These are phyloP conservation scores for Wickerhamiella australiensis DNA, from an alignment of 805 yeast species.

Conservation along the genomic window DNA sequence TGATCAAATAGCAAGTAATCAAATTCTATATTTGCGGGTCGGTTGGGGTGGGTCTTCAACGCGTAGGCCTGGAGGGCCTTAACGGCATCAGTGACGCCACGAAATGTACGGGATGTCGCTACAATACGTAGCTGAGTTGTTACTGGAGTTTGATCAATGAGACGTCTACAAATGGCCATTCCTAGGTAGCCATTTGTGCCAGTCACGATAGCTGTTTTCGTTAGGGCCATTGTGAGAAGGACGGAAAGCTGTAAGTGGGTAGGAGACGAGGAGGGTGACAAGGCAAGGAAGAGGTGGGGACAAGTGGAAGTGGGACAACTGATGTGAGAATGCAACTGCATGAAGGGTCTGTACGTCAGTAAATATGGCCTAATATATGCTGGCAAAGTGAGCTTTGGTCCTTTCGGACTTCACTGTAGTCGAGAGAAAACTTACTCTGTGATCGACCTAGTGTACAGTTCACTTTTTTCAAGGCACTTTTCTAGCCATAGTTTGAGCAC, in stretches of 20 bases:
- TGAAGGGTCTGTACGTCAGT: too few relatives aligned
- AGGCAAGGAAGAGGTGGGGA: background rate
- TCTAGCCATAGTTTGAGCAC: too few relatives aligned
- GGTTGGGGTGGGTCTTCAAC: constrained; percentile 24
- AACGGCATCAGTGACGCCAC: constrained; percentile 70
- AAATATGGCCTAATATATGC: too few relatives aligned
- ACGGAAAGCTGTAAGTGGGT: background rate
- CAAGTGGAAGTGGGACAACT: too few relatives aligned
- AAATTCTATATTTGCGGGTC: constrained; percentile 56
- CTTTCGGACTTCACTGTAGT: too few relatives aligned
- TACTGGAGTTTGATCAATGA: constrained; percentile 48
- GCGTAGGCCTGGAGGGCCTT: constrained; percentile 33
- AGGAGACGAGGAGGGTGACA: background rate
- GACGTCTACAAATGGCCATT: constrained; percentile 66
- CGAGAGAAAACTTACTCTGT: too few relatives aligned
- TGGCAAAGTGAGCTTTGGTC: too few relatives aligned
- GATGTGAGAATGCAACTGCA: too few relatives aligned
- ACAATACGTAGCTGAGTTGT: constrained; percentile 57
- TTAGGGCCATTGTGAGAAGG: background rate
- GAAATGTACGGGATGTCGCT: constrained; percentile 80
- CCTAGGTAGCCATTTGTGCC: constrained; percentile 56
- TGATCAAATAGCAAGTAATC: constrained; percentile 88
- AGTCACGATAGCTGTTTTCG: constrained; percentile 30
- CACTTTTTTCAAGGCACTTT: too few relatives aligned
- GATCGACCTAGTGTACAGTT: too few relatives aligned